phyloP scores from a whole-genome alignment of 2,329 filamentous ascomycete species.

The Chalaropsis thielavioides region DNA sequence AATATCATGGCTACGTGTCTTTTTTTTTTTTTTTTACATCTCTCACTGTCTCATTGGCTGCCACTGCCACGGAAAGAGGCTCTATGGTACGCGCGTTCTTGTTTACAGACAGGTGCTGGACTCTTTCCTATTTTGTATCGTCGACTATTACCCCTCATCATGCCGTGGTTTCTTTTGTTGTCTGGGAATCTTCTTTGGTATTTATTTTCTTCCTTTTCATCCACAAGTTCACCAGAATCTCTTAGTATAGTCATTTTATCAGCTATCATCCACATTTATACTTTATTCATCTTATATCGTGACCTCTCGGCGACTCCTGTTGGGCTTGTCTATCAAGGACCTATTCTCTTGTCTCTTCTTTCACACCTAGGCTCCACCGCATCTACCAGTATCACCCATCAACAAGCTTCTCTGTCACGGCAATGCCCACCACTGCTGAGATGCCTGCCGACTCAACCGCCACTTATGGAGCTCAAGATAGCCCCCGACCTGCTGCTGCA shows the following conservation, averaged over 20 bases:
- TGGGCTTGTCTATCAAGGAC: not conserved
- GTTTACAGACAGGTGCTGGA: not conserved
- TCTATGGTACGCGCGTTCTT: not conserved
- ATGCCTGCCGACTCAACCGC: not conserved
- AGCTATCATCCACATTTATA: slow-evolving; percentile 1
- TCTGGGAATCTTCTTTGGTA: not conserved
- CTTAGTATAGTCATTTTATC: slow-evolving; percentile 1
- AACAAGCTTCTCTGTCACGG: not conserved
- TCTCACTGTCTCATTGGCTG: not conserved
- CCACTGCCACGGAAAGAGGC: not conserved
- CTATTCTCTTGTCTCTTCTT: not conserved
- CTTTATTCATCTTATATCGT: slow-evolving; percentile 2
- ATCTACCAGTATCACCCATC: not conserved
- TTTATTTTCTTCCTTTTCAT: not conserved
- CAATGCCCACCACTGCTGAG: not conserved
- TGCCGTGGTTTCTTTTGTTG: not conserved
- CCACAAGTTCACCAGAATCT: not conserved
- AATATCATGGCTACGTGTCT: not conserved
- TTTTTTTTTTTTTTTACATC: not conserved
- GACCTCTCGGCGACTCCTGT: not conserved
- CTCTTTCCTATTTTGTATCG: not conserved
- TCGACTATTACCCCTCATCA: not conserved
- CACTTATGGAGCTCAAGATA: not conserved
- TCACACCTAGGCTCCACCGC: not conserved
- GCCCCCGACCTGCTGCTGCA: not conserved